Base-by-base conservation (phyloP, 2,329 filamentous ascomycete species). In the Paecilomyces sp. region DNA sequence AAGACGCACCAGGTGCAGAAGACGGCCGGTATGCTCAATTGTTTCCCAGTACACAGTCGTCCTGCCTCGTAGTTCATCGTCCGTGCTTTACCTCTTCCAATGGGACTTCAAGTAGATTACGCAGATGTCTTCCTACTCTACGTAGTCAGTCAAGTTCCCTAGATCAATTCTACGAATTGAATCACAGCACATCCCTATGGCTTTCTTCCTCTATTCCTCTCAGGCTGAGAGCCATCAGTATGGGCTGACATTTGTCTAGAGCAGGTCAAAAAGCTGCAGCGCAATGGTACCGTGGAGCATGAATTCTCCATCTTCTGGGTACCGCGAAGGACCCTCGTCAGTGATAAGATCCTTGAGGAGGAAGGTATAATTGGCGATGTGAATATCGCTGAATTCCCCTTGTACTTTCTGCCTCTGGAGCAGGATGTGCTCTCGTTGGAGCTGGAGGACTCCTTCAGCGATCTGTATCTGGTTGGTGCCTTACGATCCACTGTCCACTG, bases 301-400 rank as follows among this genome's bases (percentile, higher is more conserved):
- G 93, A 99, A 68, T 96, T 97, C 72, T 93, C 92, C 63, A 89
- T 99, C 67, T 93, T 97, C 72, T 97, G 94, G 90, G 90, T 96
- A 51, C 93, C 95, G 5, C 87, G 94, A 60, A 89, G 94, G 62
- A 97, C 94, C 3, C 81, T 96, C 58, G 88, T 97, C 58, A 94
- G 91, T 66, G 92, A 97, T 73, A 88, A 92, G 71, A 84, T 97
- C 55, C 82, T 99, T 47, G 94, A 99, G 75, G 92, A 96, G 71
- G 89, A 91, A 47, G 94, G 93, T 28, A 91, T 99, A 13, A 83
- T 97, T 55, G 95, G 94, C 60, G 94, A 99, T 73, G 89, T 92
- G 63, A 97, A 86, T 69, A 88, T 97, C 65, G 84, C 88, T 60
- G 92, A 97, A 73, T 85, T 96, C 59, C 90, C 92, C 0, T 76